Evolutionary conservation across 805 yeast species (phyloP).

Genomic region (Priceomyces haplophilus): DNA sequence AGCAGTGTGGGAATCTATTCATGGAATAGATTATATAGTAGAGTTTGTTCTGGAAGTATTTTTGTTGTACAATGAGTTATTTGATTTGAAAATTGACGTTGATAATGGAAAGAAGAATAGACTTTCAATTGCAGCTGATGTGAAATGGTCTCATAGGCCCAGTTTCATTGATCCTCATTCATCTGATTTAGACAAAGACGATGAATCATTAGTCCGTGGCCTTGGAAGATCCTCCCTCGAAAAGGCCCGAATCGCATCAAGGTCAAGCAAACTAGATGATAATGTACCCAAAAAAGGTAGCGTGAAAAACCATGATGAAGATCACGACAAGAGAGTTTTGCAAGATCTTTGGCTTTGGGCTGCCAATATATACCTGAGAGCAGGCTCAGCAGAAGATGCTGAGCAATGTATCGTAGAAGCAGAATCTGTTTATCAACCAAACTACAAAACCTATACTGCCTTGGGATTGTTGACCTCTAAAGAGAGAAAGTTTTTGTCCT

Average conservation of each 20-base stretch:
- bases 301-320: background rate
- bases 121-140: slow-evolving; percentile 10
- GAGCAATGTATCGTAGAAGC: slow-evolving; percentile 75
- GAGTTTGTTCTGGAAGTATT: slow-evolving; percentile 68
- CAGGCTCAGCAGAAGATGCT: slow-evolving; percentile 56
- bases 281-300: background rate
- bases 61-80: slow-evolving; percentile 51
- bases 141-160: slow-evolving; percentile 41
- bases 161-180: slow-evolving; percentile 34
- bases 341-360: slow-evolving; percentile 77
- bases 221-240: slow-evolving; percentile 17
- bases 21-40: slow-evolving; percentile 56
- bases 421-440: slow-evolving; percentile 45
- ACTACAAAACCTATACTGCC: slow-evolving; percentile 47
- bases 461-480: slow-evolving; percentile 47
- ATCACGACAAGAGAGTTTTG: slow-evolving; percentile 36
- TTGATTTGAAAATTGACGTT: slow-evolving; percentile 25
- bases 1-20: slow-evolving; percentile 59
- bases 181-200: slow-evolving; percentile 6
- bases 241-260: slow-evolving; percentile 15
- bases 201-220: background rate
- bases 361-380: slow-evolving; percentile 58
- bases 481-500: slow-evolving; percentile 45
- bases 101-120: slow-evolving; percentile 3
- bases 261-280: background rate